These are phyloP conservation scores for Parascedosporium putredinis DNA, from an alignment of 2,329 filamentous ascomycete species.

Conservation along the genomic window DNA sequence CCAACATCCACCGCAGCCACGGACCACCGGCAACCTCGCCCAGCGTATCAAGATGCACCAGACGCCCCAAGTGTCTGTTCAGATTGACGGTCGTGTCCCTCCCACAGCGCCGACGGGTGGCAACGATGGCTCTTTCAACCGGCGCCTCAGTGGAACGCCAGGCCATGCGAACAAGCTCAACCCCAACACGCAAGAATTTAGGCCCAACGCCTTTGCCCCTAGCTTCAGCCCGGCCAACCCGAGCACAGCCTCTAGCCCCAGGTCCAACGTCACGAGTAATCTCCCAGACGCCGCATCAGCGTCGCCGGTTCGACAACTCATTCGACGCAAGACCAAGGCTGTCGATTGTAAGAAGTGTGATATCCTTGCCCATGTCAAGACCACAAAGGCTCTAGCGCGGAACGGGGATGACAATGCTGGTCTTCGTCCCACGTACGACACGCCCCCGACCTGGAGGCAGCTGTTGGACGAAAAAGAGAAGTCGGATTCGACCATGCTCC, in stretches of 20 bases:
- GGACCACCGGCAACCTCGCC: conserved; percentile 34
- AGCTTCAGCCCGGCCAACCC: conserved; percentile 64
- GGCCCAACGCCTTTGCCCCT: conserved; percentile 70
- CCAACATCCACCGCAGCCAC: conserved; percentile 30
- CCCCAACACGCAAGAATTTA: conserved; percentile 66
- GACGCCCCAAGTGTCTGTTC: conserved; percentile 32
- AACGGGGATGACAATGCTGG: conserved; percentile 70
- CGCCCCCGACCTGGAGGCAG: conserved; percentile 73
- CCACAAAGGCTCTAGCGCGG: conserved; percentile 38
- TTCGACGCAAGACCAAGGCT: conserved; percentile 61
- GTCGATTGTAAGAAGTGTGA: conserved; percentile 61
- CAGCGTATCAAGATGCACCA: conserved; percentile 41
- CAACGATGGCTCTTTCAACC: conserved; percentile 40
- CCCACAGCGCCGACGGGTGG: conserved; percentile 62
- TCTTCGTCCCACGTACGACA: conserved; percentile 77
- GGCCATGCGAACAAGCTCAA: conserved; percentile 48
- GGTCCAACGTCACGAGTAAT: conserved; percentile 43
- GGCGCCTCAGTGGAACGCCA: conserved; percentile 40
- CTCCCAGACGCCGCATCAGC: conserved; percentile 7
- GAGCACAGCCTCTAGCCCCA: conserved; percentile 65
- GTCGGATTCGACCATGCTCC: conserved; percentile 48
- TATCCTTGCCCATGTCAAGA: conserved; percentile 44
- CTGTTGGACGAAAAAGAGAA: conserved; percentile 61
- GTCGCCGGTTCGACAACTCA: conserved; percentile 36
- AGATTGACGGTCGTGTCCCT: conserved; percentile 50